Conservation (phyloP, 495 filamentous ascomycete genomes). For the Annulohypoxylon bovei region DNA sequence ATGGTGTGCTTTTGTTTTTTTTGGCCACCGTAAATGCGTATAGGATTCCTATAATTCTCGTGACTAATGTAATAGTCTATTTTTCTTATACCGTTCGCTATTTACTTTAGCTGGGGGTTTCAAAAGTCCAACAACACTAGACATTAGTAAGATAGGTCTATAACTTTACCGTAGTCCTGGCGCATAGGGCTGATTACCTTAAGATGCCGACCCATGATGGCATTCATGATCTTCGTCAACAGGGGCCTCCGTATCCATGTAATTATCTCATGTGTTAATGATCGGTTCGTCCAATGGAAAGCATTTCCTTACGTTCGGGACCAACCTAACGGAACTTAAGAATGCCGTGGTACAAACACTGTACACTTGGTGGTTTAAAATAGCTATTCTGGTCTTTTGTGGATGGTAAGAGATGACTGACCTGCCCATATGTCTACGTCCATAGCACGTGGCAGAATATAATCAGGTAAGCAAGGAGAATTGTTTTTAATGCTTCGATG, state of each 20-base stretch:
- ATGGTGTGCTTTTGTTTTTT: background rate
- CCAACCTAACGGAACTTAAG: slow-evolving; percentile 12
- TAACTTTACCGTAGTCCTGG: slow-evolving; percentile 25
- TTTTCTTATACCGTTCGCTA: slow-evolving; percentile 8
- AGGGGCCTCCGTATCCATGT: slow-evolving; percentile 33
- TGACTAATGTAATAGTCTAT: background rate
- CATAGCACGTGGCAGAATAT: slow-evolving; percentile 8
- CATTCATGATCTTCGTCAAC: slow-evolving; percentile 21
- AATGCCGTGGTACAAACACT: slow-evolving; percentile 13
- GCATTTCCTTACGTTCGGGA: slow-evolving; percentile 36
- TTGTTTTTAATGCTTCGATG: slow-evolving; percentile 3
- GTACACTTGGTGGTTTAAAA: slow-evolving; percentile 10
- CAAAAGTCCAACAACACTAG: slow-evolving; percentile 14
- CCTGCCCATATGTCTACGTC: background rate
- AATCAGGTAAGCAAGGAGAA: background rate
- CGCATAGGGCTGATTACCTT: slow-evolving; percentile 40
- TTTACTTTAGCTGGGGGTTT: background rate
- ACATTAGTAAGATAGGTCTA: slow-evolving; percentile 12
- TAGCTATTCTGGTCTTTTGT: slow-evolving; percentile 2
- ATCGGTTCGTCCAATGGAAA: slow-evolving; percentile 24
- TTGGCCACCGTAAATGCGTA: background rate
- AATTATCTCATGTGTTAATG: slow-evolving; percentile 38
- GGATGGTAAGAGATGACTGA: slow-evolving; percentile 9
- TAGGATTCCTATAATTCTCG: background rate
- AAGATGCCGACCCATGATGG: slow-evolving; percentile 27